phyloP scores from a whole-genome alignment of 2,329 filamentous ascomycete genomes.

The Cercospora canescens region DNA sequence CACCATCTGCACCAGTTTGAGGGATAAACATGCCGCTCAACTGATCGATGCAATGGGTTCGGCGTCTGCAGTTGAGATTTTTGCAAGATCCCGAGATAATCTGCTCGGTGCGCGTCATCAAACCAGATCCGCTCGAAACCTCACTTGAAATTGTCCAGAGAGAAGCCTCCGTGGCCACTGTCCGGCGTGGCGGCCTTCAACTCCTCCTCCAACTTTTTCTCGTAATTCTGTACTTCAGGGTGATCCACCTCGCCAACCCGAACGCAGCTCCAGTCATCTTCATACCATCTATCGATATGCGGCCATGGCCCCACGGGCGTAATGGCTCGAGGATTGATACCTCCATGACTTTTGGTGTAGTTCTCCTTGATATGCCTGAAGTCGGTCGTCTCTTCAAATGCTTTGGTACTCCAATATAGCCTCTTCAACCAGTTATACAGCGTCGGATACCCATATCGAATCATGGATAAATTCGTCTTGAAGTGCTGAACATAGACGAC shows the following conservation, averaged over 20 bases:
- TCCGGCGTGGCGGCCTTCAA: not conserved
- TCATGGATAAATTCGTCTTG: constrained; percentile 64
- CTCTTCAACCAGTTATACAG: constrained; percentile 62
- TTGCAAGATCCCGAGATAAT: not conserved
- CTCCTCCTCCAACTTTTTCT: constrained; percentile 29
- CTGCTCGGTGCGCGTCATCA: not conserved
- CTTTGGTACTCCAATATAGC: constrained; percentile 58
- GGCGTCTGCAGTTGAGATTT: not conserved
- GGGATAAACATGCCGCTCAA: not conserved
- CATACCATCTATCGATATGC: constrained; percentile 55
- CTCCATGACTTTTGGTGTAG: constrained; percentile 60
- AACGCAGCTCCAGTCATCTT: constrained; percentile 51
- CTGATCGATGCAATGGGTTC: not conserved
- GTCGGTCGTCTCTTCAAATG: constrained; percentile 60
- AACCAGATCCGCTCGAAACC: not conserved
- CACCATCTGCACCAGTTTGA: not conserved
- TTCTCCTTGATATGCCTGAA: constrained; percentile 71
- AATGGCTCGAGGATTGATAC: constrained; percentile 62
- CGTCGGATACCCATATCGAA: constrained; percentile 59
- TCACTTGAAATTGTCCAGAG: constrained; percentile 10
- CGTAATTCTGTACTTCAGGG: constrained; percentile 38
- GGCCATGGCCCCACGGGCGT: constrained; percentile 64
- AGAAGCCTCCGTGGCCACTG: constrained; percentile 2
- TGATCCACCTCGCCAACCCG: constrained; percentile 50
- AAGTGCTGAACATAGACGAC: constrained; percentile 66